phyloP scores from a whole-genome alignment of 2,329 filamentous ascomycete species.

The Aspergillus fumigatiaffinis region DNA sequence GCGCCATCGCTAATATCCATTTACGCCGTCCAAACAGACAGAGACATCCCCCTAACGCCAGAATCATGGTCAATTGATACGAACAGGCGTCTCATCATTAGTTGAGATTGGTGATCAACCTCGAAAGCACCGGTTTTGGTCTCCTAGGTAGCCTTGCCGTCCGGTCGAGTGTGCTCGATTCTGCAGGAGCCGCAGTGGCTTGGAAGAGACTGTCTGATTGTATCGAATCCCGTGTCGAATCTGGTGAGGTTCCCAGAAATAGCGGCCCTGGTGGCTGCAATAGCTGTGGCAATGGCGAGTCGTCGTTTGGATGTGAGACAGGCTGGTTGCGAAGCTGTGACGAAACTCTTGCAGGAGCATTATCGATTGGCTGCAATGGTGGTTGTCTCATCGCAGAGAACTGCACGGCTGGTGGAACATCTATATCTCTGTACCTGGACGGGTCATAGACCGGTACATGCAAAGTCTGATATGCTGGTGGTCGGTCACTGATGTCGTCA shows the following conservation, averaged over 20 bases:
- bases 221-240: neutral
- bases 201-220: neutral
- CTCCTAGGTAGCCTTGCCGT: slow-evolving; percentile 15
- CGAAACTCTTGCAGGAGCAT: neutral
- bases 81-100: slow-evolving; percentile 8
- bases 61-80: neutral
- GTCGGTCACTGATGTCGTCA: slow-evolving; percentile 12
- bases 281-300: neutral
- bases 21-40: neutral
- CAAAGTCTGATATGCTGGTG: slow-evolving; percentile 24
- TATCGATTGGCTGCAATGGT: neutral
- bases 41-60: neutral
- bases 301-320: neutral
- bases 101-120: slow-evolving; percentile 33
- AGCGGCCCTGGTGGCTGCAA: neutral
- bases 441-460: slow-evolving; percentile 31
- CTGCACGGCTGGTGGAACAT: slow-evolving; percentile 1
- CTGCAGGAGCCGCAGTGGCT: neutral
- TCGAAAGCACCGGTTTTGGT: slow-evolving; percentile 33
- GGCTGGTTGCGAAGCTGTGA: neutral
- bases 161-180: neutral
- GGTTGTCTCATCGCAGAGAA: neutral
- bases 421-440: slow-evolving; percentile 23
- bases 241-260: neutral
- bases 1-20: neutral